phyloP scores from a whole-genome alignment of 371 early-diverging fungal species.

The Choanephora cucurbitarum region DNA sequence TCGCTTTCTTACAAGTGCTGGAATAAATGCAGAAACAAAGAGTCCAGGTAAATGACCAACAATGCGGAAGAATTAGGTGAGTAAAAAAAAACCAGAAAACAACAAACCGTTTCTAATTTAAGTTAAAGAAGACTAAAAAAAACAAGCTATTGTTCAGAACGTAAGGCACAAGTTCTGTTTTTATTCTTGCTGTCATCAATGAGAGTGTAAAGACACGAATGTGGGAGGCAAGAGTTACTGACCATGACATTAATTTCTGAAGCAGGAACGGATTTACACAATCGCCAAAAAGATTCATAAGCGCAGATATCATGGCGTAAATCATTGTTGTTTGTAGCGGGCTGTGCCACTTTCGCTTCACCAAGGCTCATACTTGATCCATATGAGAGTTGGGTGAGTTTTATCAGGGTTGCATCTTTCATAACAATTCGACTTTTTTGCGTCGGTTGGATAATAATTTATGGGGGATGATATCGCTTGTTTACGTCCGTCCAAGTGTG shows the following conservation, averaged over 20 bases:
- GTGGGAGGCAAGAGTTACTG: constrained; percentile 23
- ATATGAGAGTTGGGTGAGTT: constrained; percentile 23
- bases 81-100: constrained; percentile 26
- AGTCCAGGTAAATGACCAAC: too few relatives aligned
- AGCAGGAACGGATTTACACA: constrained; percentile 25
- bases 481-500: constrained; percentile 15
- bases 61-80: constrained; percentile 25
- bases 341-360: constrained; percentile 28
- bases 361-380: constrained; percentile 29
- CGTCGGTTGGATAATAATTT: constrained; percentile 11
- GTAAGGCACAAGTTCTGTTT: constrained; percentile 23
- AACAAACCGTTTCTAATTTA: constrained; percentile 26
- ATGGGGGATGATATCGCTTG: constrained; percentile 17
- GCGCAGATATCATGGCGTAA: constrained; percentile 25
- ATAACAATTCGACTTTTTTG: constrained; percentile 19
- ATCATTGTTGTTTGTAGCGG: constrained; percentile 25
- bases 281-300: constrained; percentile 29
- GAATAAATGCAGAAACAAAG: too few relatives aligned
- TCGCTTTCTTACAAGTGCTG: too few relatives aligned
- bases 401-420: constrained; percentile 25
- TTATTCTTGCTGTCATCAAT: constrained; percentile 24
- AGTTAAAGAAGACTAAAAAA: constrained; percentile 21
- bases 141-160: constrained; percentile 28
- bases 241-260: constrained; percentile 25
- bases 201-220: constrained; percentile 25